Base-by-base conservation (phyloP, 169 alveolate genomes). In the Plasmodium malariae region DNA sequence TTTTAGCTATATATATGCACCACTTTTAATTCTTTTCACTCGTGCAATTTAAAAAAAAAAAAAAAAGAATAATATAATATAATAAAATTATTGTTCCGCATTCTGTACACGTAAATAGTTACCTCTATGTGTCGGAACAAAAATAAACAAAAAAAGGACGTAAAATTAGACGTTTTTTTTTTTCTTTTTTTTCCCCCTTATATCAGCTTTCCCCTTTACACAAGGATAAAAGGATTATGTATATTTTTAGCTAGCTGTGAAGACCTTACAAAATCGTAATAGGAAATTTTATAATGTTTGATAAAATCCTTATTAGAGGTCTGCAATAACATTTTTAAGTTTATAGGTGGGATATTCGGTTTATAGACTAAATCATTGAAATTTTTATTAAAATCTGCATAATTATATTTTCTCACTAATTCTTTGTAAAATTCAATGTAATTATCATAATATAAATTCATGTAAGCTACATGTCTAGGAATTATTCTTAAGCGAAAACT, bases 401-500 rank as follows among this genome's bases (percentile, higher is more conserved):
- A 86, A 63, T 62, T 86, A 72, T 86, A 73, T 59, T 43, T 86
- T 72, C 40, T 69, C 21, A 86, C 32, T 14, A 86, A 51, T 63
- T 70, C 92, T 19, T 86, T 69, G 37, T 86, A 86, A 57, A 57
- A 86, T 19, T 74, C 60, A 68, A 90, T 91, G 74, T 92, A 92
- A 34, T 93, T 88, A 19, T 69, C 73, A 92, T 94, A 94, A 28
- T 45, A 65, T 28, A 62, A 37, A 74, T 76, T 94, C 96, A 94
- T 94, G 54, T 91, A 65, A 1, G 95, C 93, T 26, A 92, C 40
- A 37, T 94, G 96, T 51, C 96, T 48, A 2, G 96, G 96, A 24
- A 94, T 89, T 55, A 94, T 94, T 65, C 96, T 83, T 83, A 92
- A 93, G 24, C 93, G 74, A 55, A 94, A 93, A 32, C 95, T 92